Evolutionary conservation across 2,329 filamentous ascomycete genomes (phyloP).

Genomic region (Verticillium albo-atrum): DNA sequence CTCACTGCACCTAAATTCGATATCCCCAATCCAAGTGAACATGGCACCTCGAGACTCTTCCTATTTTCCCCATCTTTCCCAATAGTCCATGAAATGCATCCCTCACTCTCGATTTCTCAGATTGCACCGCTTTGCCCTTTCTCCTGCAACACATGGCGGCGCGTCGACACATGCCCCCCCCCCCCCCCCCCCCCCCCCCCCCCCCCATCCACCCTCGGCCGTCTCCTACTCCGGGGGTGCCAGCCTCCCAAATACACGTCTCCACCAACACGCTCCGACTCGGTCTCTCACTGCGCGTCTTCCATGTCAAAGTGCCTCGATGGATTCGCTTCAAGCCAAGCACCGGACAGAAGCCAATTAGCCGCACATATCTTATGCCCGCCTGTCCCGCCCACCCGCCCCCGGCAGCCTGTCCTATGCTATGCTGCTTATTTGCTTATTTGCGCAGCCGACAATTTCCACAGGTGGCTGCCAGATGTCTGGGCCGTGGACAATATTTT

Average conservation of each 20-base stretch:
- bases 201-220: too few species aligned
- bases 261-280: constrained; percentile 8
- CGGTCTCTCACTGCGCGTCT: constrained; percentile 9
- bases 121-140: not conserved
- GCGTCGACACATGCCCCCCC: not conserved
- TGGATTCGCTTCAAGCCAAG: not conserved
- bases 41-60: not conserved
- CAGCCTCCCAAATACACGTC: constrained; percentile 16
- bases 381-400: not conserved
- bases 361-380: not conserved
- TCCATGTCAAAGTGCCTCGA: not conserved
- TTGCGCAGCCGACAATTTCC: not conserved
- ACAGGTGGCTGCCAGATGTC: not conserved
- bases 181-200: not conserved
- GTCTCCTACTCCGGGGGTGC: too few species aligned
- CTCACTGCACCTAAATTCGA: too few species aligned
- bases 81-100: not conserved
- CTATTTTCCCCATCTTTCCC: not conserved
- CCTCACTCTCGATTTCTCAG: not conserved
- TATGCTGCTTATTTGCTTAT: too few species aligned
- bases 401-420: not conserved
- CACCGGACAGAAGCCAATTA: not conserved
- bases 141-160: not conserved
- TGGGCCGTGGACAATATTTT: not conserved
- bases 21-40: not conserved